Conservation (phyloP, 2,329 filamentous ascomycete species). For the Claviceps paspali region DNA sequence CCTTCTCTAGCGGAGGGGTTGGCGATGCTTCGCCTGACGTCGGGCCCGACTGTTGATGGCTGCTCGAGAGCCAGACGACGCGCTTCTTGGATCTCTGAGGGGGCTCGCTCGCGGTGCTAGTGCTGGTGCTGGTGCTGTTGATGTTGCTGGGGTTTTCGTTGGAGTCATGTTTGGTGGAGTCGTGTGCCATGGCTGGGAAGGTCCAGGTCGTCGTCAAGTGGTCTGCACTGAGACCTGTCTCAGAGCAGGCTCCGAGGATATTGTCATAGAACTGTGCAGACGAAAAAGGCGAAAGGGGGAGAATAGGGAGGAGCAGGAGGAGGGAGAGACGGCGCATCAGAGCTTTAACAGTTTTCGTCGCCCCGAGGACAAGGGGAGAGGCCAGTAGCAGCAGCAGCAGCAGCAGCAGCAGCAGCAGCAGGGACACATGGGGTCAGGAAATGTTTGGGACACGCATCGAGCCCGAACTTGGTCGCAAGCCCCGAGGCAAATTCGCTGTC, state of each 20-base stretch:
- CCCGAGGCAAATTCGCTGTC: slow-evolving; percentile 3
- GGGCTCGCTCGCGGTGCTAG: slow-evolving; percentile 12
- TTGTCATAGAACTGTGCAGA: slow-evolving; percentile 4
- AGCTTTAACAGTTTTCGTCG: background rate
- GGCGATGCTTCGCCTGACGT: slow-evolving; percentile 4
- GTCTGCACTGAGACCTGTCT: slow-evolving; percentile 12
- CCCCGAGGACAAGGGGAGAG: background rate
- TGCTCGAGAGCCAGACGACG: slow-evolving; percentile 22
- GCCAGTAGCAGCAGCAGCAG: background rate
- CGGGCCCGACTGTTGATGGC: slow-evolving; percentile 9
- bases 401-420: background rate
- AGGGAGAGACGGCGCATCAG: background rate
- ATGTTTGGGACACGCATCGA: background rate
- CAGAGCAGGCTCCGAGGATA: slow-evolving; percentile 4
- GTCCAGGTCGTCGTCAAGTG: slow-evolving; percentile 8
- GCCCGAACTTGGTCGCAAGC: background rate
- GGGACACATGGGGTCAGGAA: background rate
- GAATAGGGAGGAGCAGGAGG: background rate
- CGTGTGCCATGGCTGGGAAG: slow-evolving; percentile 10
- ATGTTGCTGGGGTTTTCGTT: slow-evolving; percentile 14
- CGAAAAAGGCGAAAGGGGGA: background rate
- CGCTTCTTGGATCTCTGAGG: slow-evolving; percentile 24
- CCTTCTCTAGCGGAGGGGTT: slow-evolving; percentile 4
- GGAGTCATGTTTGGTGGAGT: slow-evolving; percentile 10
- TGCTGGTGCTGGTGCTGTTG: slow-evolving; percentile 12